Evolutionary conservation across 2,329 filamentous ascomycete genomes (phyloP), one percentile per base, ranked within the genome.

Genomic region (Trichoderma atroviride): DNA sequence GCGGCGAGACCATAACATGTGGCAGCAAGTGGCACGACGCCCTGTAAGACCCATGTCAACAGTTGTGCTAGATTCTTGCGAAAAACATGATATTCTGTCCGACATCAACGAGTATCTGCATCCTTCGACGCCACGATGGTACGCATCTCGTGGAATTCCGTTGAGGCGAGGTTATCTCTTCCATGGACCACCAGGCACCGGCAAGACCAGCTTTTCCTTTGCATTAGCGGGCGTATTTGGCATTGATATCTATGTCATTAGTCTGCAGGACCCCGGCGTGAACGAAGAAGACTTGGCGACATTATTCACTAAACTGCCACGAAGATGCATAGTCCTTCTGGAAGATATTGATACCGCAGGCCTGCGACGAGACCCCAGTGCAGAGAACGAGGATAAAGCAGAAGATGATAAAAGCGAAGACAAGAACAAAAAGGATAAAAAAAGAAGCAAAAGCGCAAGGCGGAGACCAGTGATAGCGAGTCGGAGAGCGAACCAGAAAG

Each of bases 101-200:
- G 92, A 96, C 74, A 90, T 95, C 74, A 92, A 92, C 73, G 91
- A 94, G 74, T 95, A 93, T 72, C 83, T 96, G 0, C 88, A 93
- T 66, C 91, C 92, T 0, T 81, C 84, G 0, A 92, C 89, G 0
- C 87, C 88, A 1, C 83, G 85, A 11, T 95, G 91, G 91, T 95
- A 95, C 75, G 88, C 91, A 0, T 88, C 88, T 59, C 84, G 91
- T 2, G 92, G 92, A 0, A 92, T 95, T 35, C 92, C 92, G 0
- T 89, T 94, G 64, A 85, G 92, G 0, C 81, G 92, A 35, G 93
- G 92, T 0, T 95, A 94, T 74, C 84, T 95, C 0, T 92, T 95
- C 72, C 85, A 93, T 73, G 92, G 92, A 0, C 91, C 91, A 0
- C 91, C 91, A 0, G 91, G 91, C 0, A 92, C 90, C 0, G 91